These are phyloP conservation scores for Orbilia blumenaviensis DNA, from an alignment of 2,329 filamentous ascomycete genomes.

Conservation along the genomic window DNA sequence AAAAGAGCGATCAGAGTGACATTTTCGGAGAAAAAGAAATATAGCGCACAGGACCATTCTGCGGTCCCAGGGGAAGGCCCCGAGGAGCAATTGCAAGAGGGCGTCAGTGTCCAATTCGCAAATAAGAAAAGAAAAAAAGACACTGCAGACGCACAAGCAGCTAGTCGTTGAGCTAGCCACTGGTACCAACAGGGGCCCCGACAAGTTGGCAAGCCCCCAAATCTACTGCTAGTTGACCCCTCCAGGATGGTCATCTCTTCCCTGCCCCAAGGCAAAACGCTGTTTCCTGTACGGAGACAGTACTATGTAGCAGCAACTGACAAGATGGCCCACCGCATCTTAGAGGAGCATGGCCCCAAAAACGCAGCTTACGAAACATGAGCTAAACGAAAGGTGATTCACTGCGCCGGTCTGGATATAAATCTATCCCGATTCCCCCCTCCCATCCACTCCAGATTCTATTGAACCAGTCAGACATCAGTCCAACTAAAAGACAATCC, in stretches of 20 bases:
- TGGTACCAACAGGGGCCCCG: conserved; percentile 48
- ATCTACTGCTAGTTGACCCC: conserved; percentile 27
- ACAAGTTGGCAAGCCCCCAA: conserved; percentile 37
- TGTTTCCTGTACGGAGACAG: conserved; percentile 29
- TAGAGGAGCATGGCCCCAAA: conserved; percentile 51
- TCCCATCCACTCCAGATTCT: conserved; percentile 51
- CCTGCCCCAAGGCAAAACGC: conserved; percentile 31
- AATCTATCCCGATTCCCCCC: conserved; percentile 53
- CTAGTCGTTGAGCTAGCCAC: conserved; percentile 30
- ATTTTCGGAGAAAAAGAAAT: conserved; percentile 44
- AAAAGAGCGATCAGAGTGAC: conserved; percentile 15
- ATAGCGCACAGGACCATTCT: conserved; percentile 46
- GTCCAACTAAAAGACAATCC: conserved; percentile 29
- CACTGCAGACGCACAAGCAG: conserved; percentile 35
- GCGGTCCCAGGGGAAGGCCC: conserved; percentile 24
- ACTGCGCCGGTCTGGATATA: conserved; percentile 50
- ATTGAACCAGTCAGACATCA: conserved; percentile 52
- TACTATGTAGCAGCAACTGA: conserved; percentile 20
- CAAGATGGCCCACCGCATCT: conserved; percentile 47
- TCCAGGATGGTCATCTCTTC: conserved; percentile 45
- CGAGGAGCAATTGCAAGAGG: conserved; percentile 8
- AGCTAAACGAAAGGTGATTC: conserved; percentile 54
- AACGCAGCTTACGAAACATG: conserved; percentile 53
- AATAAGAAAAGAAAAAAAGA: conserved; percentile 29
- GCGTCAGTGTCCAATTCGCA: neutral